phyloP scores from a whole-genome alignment of 2,329 filamentous ascomycete genomes.

The Ophiostoma himal-ulmi region DNA sequence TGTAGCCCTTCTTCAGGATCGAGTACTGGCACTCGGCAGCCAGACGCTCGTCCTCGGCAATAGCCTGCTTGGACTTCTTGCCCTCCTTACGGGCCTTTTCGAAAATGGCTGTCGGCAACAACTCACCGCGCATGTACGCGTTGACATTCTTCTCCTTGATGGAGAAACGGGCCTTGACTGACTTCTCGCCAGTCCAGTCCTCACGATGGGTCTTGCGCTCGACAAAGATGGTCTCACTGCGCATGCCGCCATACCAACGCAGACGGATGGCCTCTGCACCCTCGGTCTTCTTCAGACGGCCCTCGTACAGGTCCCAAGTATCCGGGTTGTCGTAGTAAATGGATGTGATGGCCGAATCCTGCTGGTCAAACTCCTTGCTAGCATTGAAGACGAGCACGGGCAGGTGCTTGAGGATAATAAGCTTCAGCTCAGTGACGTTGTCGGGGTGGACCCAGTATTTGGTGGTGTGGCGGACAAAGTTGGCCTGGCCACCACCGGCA shows the following conservation, averaged over 20 bases:
- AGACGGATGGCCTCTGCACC: slow-evolving; percentile 94
- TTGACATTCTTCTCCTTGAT: slow-evolving; percentile 98
- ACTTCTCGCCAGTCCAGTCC: slow-evolving; percentile 99
- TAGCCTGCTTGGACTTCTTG: slow-evolving; percentile 88
- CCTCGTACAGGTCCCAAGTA: slow-evolving; percentile 89
- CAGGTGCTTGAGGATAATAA: slow-evolving; percentile 95
- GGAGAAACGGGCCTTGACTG: slow-evolving; percentile 91
- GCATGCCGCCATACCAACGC: slow-evolving; percentile 96
- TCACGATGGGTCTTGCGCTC: slow-evolving; percentile 97
- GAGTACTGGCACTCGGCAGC: slow-evolving; percentile 93
- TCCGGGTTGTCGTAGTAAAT: slow-evolving; percentile 97
- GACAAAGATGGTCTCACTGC: slow-evolving; percentile 89
- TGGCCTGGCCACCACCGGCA: slow-evolving; percentile 87
- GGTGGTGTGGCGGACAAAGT: slow-evolving; percentile 93
- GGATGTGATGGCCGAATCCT: slow-evolving; percentile 92
- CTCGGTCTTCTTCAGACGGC: slow-evolving; percentile 94
- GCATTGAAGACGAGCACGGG: slow-evolving; percentile 96
- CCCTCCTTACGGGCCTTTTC: slow-evolving; percentile 94
- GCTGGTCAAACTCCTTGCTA: slow-evolving; percentile 87
- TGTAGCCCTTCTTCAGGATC: slow-evolving; percentile 76
- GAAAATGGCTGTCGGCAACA: slow-evolving; percentile 83
- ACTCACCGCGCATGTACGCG: slow-evolving; percentile 74
- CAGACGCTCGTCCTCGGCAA: slow-evolving; percentile 82
- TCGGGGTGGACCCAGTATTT: slow-evolving; percentile 99
- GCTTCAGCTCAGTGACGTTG: slow-evolving; percentile 96